Conservation (phyloP, 1,284 basidiomycete species). For the Ceratobasidium sp. region DNA sequence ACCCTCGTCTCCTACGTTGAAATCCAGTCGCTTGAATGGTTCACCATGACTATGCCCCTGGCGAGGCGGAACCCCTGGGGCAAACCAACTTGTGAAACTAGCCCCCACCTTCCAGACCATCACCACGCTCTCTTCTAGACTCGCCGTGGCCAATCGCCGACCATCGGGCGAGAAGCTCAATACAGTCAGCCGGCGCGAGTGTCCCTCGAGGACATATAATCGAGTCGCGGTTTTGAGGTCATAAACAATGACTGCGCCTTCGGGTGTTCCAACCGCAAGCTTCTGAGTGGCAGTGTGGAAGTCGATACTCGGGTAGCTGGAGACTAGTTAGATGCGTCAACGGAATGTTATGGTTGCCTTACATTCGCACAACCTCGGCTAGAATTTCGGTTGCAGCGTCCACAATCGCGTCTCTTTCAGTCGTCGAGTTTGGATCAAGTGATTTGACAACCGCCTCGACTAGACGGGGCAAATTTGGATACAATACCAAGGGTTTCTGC, state of each 20-base stretch:
- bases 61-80: constrained; percentile 87
- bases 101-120: constrained; percentile 90
- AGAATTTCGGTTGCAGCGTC: constrained; percentile 93
- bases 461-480: constrained; percentile 82
- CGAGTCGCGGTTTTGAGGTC: constrained; percentile 95
- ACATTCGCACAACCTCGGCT: constrained; percentile 88
- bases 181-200: constrained; percentile 76
- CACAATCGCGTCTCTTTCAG: constrained; percentile 83
- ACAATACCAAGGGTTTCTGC: constrained; percentile 83
- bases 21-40: constrained; percentile 82
- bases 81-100: constrained; percentile 85
- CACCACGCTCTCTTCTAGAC: constrained; percentile 78
- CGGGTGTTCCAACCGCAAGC: constrained; percentile 90
- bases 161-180: constrained; percentile 94
- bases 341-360: constrained; percentile 47
- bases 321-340: not conserved
- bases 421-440: constrained; percentile 85
- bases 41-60: constrained; percentile 75
- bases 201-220: constrained; percentile 91
- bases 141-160: constrained; percentile 83
- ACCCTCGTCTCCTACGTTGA: constrained; percentile 60
- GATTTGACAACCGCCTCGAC: constrained; percentile 97
- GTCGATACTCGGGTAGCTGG: constrained; percentile 87
- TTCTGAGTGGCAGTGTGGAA: constrained; percentile 87
- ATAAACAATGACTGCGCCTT: constrained; percentile 93